These are phyloP conservation scores for Pseudognaphalium luteoalbum DNA, from an alignment of 129 eudicot species.

Conservation along the genomic window DNA sequence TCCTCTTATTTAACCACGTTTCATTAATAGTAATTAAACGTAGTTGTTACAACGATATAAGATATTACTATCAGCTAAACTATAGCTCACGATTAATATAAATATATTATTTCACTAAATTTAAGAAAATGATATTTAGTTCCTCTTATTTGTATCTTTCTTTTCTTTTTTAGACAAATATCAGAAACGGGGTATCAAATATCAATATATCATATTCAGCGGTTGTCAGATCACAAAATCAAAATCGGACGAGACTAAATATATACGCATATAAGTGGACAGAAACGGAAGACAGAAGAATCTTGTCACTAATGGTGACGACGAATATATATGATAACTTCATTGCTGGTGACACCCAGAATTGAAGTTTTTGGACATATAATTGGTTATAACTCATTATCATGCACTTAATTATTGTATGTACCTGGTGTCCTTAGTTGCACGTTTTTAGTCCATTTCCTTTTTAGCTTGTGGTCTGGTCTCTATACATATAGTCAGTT, in stretches of 20 bases:
- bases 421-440: too few species aligned
- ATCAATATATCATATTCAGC: neutral
- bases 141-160: too few species aligned
- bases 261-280: neutral
- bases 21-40: too few species aligned
- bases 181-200: neutral
- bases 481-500: too few species aligned
- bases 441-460: too few species aligned
- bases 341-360: neutral
- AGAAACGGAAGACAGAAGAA: neutral
- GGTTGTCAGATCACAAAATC: neutral
- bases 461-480: neutral
- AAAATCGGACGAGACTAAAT: too few species aligned
- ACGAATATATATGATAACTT: constrained; percentile 18
- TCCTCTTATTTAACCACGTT: too few species aligned
- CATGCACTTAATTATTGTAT: neutral
- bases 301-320: neutral
- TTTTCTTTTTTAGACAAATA: neutral
- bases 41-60: too few species aligned
- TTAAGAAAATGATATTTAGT: too few species aligned
- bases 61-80: too few species aligned
- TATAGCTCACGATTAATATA: too few species aligned
- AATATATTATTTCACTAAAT: too few species aligned
- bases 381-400: neutral
- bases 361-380: neutral